Conservation (phyloP, 2,329 filamentous ascomycete species). For the Lasiodiplodia gonubiensis region DNA sequence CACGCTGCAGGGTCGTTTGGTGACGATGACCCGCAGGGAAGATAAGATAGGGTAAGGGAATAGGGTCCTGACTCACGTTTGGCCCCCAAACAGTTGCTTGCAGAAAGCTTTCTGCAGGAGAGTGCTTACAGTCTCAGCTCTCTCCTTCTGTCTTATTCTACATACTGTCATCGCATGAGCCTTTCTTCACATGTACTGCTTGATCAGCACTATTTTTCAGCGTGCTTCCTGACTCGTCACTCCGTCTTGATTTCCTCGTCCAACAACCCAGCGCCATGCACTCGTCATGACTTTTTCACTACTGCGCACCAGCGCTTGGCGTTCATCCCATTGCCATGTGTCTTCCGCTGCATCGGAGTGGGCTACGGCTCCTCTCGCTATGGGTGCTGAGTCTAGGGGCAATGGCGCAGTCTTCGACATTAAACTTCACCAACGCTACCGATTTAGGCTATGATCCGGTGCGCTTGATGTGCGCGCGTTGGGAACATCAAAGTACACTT, state of each 20-base stretch:
- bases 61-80: not conserved
- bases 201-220: not conserved
- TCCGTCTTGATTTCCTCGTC: not conserved
- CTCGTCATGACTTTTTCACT: not conserved
- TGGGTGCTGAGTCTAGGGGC: not conserved
- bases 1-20: not conserved
- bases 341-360: not conserved
- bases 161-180: not conserved
- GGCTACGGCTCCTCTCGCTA: not conserved
- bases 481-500: conserved; percentile 12
- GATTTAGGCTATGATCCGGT: conserved; percentile 10
- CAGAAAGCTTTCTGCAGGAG: not conserved
- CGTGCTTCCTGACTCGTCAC: not conserved
- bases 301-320: not conserved
- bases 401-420: not conserved
- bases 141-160: not conserved
- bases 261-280: not conserved
- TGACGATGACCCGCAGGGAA: not conserved
- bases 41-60: not conserved
- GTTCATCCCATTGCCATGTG: not conserved
- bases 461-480: conserved; percentile 8
- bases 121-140: not conserved
- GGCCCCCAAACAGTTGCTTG: not conserved
- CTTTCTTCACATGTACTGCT: not conserved
- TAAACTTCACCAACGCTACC: conserved; percentile 9